Conservation (phyloP, 2,329 filamentous ascomycete genomes). For the Thielaviopsis musarum region DNA sequence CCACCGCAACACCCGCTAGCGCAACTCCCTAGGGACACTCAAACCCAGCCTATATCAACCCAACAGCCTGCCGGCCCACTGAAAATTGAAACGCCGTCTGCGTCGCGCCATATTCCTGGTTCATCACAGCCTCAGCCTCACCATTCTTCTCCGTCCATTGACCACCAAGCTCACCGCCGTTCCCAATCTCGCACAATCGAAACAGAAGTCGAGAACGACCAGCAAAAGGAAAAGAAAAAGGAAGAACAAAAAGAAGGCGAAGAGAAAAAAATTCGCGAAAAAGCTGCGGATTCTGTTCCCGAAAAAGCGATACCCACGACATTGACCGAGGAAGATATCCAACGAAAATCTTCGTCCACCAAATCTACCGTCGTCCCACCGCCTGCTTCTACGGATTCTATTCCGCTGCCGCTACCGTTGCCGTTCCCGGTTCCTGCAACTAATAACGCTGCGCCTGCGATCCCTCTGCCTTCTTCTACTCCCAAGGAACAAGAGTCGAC, state of each 20-base stretch:
- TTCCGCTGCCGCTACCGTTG: neutral
- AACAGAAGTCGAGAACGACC: neutral
- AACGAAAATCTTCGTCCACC: no score
- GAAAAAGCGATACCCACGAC: neutral
- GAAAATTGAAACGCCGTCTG: conserved; percentile 16
- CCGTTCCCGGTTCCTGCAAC: neutral
- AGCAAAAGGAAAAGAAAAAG: neutral
- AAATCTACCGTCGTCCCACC: neutral
- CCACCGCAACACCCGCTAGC: conserved; percentile 3
- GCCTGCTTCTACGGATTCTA: neutral
- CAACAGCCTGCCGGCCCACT: conserved; percentile 11
- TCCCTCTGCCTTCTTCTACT: neutral
- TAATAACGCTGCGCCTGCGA: neutral
- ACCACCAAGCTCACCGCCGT: neutral
- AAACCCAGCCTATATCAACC: conserved; percentile 5
- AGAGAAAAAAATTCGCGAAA: neutral
- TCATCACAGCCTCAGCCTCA: neutral
- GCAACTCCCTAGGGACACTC: conserved; percentile 4
- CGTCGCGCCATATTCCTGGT: neutral
- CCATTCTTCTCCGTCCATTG: neutral
- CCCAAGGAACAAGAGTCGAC: neutral
- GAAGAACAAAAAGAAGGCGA: neutral
- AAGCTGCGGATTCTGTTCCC: neutral
- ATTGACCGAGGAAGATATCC: neutral
- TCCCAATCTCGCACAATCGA: neutral